These are phyloP conservation scores for Pilobolus umbonatus DNA, from an alignment of 192 early-diverging fungal species.

Conservation along the genomic window DNA sequence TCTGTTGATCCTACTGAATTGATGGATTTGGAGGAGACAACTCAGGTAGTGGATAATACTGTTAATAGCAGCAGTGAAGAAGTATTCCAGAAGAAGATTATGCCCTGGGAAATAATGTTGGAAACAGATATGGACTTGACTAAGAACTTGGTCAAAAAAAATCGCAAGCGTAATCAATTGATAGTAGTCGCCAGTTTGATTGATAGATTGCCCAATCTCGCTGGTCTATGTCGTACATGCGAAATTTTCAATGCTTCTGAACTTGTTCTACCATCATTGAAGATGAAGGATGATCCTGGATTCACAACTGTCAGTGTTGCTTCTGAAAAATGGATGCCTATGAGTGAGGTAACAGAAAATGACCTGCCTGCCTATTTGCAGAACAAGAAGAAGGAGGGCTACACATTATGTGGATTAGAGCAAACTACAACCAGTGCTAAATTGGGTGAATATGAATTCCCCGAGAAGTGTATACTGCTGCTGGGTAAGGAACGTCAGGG, in stretches of 20 bases:
- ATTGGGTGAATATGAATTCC: conserved; percentile 49
- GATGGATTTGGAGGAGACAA: conserved; percentile 1
- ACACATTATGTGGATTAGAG: conserved; percentile 51
- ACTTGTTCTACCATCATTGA: conserved; percentile 31
- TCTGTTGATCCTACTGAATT: conserved; percentile 24
- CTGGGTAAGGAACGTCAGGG: conserved; percentile 52
- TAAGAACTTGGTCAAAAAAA: conserved; percentile 18
- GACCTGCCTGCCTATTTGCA: conserved; percentile 39
- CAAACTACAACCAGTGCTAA: conserved; percentile 53
- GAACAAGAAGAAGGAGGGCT: conserved; percentile 47
- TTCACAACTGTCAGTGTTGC: conserved; percentile 50
- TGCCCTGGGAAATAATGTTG: conserved; percentile 57
- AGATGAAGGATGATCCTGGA: conserved; percentile 44
- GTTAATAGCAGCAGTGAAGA: conserved; percentile 7
- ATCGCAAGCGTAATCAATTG: conserved; percentile 42
- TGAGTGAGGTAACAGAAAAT: conserved; percentile 38
- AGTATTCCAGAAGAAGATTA: conserved; percentile 53
- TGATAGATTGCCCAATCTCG: conserved; percentile 51
- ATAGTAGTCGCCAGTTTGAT: conserved; percentile 57
- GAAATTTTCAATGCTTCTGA: conserved; percentile 60
- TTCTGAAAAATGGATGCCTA: conserved; percentile 58
- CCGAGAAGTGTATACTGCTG: conserved; percentile 45
- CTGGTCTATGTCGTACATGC: conserved; percentile 51
- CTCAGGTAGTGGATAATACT: neutral
- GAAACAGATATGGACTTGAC: conserved; percentile 48